Evolutionary conservation across 2,329 filamentous ascomycete species (phyloP), one percentile per base, ranked within the genome.

Genomic region (Aspergillus novofumigatus): DNA sequence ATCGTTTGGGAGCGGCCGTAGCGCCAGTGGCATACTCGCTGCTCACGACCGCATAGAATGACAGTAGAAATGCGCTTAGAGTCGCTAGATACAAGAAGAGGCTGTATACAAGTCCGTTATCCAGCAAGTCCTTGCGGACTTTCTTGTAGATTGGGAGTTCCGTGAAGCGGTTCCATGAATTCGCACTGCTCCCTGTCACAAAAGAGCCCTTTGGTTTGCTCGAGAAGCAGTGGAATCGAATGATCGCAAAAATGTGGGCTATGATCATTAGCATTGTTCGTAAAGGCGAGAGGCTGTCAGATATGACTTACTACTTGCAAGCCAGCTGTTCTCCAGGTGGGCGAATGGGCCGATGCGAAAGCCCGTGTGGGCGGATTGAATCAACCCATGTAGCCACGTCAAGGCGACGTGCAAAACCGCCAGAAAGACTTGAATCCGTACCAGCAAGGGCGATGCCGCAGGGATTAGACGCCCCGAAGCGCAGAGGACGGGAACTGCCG

Each of bases 241-340:
- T 8, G 32, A 70, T 58, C 3, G 59, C 59, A 20, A 57, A 61
- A 3, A 69, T 52, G 51, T 67, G 66, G 4, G 59, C 68, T 70
- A 10, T 1, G 5, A 10, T 20, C 14, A 7, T n/a, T 2, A 50
- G 26, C 7, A 3, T 10, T 10, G 28, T n/a, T 25, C 7, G 44
- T 25, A 5, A 41, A 29, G 49, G 21, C 21, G n/a, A n/a, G n/a
- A 17, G 52, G 5, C 23, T 25, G n/a, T 17, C n/a, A 17, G 1
- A 20, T 6, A 55, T 21, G 23, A 47, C 65, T 62, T 59, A 70
- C 68, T 53, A 32, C 59, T 52, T 32, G 68, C 58, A 35, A 69
- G 57, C 67, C 68, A 70, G 17, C 61, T 69, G 20, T 70, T 68
- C 26, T 70, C 67, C 2, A 68, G 25, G 28, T 68, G 64, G 8